phyloP scores from a whole-genome alignment of 768 basidiomycete species.

The Auriscalpium vulgare region DNA sequence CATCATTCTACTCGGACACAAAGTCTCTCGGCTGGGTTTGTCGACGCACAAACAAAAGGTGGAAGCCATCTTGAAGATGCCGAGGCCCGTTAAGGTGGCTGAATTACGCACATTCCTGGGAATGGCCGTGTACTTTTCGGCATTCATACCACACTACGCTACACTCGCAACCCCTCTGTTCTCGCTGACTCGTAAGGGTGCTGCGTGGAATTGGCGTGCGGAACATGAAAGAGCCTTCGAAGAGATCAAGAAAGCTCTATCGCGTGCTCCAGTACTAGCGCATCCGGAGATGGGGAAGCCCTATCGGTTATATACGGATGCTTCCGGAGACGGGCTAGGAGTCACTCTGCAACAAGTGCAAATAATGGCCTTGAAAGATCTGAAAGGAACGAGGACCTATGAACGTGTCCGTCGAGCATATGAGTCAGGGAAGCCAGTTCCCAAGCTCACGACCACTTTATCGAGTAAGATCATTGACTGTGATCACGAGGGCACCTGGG shows the following conservation, averaged over 20 bases:
- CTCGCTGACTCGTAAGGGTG: conserved; percentile 15
- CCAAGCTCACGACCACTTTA: background rate
- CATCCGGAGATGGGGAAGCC: conserved; percentile 12
- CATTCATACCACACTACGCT: conserved; percentile 19
- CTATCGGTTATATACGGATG: conserved; percentile 21
- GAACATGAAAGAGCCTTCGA: conserved; percentile 17
- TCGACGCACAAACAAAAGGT: conserved; percentile 32
- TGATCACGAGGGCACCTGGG: background rate
- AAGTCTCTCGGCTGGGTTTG: conserved; percentile 29
- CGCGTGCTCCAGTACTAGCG: conserved; percentile 15
- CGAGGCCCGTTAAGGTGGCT: conserved; percentile 5
- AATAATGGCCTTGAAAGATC: conserved; percentile 11
- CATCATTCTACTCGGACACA: conserved; percentile 30
- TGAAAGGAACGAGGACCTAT: conserved; percentile 16
- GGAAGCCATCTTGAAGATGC: conserved; percentile 24
- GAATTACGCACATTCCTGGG: conserved; percentile 20
- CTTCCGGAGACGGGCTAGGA: conserved; percentile 18
- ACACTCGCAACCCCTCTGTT: conserved; percentile 20
- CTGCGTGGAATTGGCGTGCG: conserved; percentile 15
- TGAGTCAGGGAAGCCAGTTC: background rate
- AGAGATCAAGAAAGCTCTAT: conserved; percentile 14
- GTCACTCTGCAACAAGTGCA: conserved; percentile 19
- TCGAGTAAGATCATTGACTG: background rate
- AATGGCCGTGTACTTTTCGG: conserved; percentile 20
- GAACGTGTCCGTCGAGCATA: conserved; percentile 8